phyloP scores from a whole-genome alignment of 805 yeast species.

The Kurtzmaniella cleridarum region DNA sequence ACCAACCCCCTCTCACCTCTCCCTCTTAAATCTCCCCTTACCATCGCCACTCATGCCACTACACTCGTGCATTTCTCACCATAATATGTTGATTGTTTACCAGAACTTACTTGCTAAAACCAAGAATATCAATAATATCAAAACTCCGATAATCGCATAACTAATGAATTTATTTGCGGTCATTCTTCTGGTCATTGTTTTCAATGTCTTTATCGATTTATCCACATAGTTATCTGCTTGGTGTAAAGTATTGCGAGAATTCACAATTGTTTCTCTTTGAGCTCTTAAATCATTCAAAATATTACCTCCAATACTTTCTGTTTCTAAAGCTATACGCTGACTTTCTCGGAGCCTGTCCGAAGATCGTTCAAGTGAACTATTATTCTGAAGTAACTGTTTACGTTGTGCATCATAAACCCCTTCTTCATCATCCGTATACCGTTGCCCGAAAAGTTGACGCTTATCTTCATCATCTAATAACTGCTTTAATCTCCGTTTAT shows the following conservation, averaged over 20 bases:
- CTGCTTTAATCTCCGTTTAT: slow-evolving; percentile 51
- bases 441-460: slow-evolving; percentile 61
- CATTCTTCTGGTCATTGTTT: slow-evolving; percentile 87
- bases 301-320: slow-evolving; percentile 87
- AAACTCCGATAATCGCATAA: slow-evolving; percentile 84
- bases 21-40: too few species aligned
- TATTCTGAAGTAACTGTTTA: slow-evolving; percentile 70
- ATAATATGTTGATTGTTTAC: slow-evolving; percentile 18
- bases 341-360: slow-evolving; percentile 81
- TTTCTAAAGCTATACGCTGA: slow-evolving; percentile 85
- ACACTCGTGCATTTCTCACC: not conserved
- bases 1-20: too few species aligned
- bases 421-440: slow-evolving; percentile 31
- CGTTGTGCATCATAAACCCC: slow-evolving; percentile 60
- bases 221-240: slow-evolving; percentile 95
- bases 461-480: slow-evolving; percentile 69
- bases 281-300: slow-evolving; percentile 84
- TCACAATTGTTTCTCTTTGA: slow-evolving; percentile 87
- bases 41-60: too few species aligned
- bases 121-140: slow-evolving; percentile 72
- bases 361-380: slow-evolving; percentile 75
- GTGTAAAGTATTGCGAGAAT: slow-evolving; percentile 77
- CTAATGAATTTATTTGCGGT: slow-evolving; percentile 88
- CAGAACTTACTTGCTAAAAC: slow-evolving; percentile 81
- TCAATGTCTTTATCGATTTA: slow-evolving; percentile 76